Evolutionary conservation across 371 early-diverging fungal species (phyloP), one percentile per base, ranked within the genome.

Genomic region (Syncephalastrum monosporum): DNA sequence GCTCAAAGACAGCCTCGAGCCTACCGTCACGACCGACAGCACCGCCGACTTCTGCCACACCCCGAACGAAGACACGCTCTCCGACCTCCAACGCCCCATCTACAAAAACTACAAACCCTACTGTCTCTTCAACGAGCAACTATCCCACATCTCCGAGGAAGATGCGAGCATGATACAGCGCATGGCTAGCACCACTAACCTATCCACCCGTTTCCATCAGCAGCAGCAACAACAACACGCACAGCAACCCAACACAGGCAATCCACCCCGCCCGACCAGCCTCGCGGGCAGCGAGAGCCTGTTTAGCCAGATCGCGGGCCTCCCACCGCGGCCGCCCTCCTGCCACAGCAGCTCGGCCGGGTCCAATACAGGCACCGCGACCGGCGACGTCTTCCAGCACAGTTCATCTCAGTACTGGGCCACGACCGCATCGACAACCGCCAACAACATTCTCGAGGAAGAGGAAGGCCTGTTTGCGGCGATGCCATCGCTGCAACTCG

Each of bases 91-190:
- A 51, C 24, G 16, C 4, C 29, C 29, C 29, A 29, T 29, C 29
- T 29, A 29, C 29, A 29, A 29, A 7, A 29, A 29, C 25, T 60
- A 65, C 53, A 65, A 56, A 45, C 65, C 65, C 38, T 65, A 65
- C 25, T 48, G 57, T 45, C 23, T 61, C 21, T 60, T 61, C 19
- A 56, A 53, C 19, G 66, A 65, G 23, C 66, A 58, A 24, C 45
- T 65, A 10, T 65, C 66, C 2, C 61, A 65, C 42, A 65, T 65
- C 29, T 61, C 61, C 4, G 66, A 65, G 47, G 66, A 65, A 47
- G 66, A 65, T 27, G 61, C 58, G 8, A 63, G 59, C 24, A 57
- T 58, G 58, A 17, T 63, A 13, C 64, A 53, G 14, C 58, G 55
- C 4, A 58, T 58, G 44, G 50, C 59, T 8, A 58, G 59, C 14